Evolutionary conservation across 129 eudicot genomes (phyloP).

Genomic region (Cynara cardunculus): DNA sequence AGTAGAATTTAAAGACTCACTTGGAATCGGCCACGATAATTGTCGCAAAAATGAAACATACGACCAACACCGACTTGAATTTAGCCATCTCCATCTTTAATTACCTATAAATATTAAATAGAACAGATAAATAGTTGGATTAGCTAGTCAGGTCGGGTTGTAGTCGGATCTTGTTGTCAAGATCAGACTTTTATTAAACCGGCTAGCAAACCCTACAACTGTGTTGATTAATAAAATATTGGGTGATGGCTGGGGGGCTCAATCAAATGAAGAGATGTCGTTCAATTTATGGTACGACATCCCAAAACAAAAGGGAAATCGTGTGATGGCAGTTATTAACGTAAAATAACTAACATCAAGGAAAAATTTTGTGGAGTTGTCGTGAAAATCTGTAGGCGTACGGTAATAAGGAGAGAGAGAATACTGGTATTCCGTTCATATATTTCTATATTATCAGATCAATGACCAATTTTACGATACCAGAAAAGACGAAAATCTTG

Average conservation of each 20-base stretch:
- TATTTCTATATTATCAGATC: background rate
- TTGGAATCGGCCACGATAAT: constrained; percentile 13
- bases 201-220: constrained; percentile 31
- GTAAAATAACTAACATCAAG: constrained; percentile 1
- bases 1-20: background rate
- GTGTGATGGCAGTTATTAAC: background rate
- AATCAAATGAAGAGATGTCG: constrained; percentile 26
- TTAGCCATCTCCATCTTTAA: constrained; percentile 29
- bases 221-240: constrained; percentile 1
- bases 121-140: constrained; percentile 20
- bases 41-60: constrained; percentile 9
- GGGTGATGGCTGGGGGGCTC: constrained; percentile 22
- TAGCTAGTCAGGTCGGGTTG: constrained; percentile 31
- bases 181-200: constrained; percentile 34
- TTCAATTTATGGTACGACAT: constrained; percentile 26
- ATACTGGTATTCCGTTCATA: constrained; percentile 23
- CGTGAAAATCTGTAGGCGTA: constrained; percentile 3
- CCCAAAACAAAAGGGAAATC: constrained; percentile 10
- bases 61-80: constrained; percentile 15
- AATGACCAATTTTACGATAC: background rate
- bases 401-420: constrained; percentile 25
- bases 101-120: background rate
- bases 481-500: background rate
- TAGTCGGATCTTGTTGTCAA: constrained; percentile 33
- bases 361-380: background rate